Base-by-base conservation (phyloP, 805 yeast species). In the Brettanomyces sp. region DNA sequence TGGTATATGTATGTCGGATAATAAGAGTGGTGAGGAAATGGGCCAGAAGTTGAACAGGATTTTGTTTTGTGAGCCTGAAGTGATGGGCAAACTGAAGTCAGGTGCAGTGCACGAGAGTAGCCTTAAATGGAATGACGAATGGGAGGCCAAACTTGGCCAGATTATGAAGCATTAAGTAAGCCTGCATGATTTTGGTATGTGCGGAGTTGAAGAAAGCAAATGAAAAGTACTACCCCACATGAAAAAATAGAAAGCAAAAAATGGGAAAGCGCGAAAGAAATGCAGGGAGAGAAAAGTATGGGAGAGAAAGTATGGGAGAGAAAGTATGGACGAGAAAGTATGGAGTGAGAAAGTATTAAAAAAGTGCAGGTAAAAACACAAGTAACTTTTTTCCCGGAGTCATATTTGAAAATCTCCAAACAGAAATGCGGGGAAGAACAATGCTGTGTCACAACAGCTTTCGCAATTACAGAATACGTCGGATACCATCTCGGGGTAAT, bases 31-130 rank as follows among this genome's bases (percentile, higher is more conserved):
- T 12, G 45, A 60, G 14, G 77, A 74, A 39, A 60, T 84, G 56
- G 69, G 73, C 33, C 68, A 69, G 22, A 63, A 53, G 34, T 49
- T 62, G 1, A 55, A 58, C 8, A 53, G 59, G 23, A 47, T 71
- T 14, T 56, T 75, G 41, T 61, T 57, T 18, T 41, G 44, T 54
- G 9, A 49, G 49, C 34, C 43, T 35, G n/a, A 47, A 52, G 0
- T 44, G 1, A 62, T 73, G 41, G 48, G 56, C 0, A 67, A 51
- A 1, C 56, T 91, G 39, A 80, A 74, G 52, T 51, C 56, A 8
- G 96, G 96, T 12, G 98, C 97, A 0, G 14, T 80, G 43, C 47
- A 54, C n/a, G 95, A 90, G 64, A 79, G 95, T 44, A 50, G 66
- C 39, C 59, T 63, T 24, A 73, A 85, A 45, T 91, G 98, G 98